Evolutionary conservation across 805 yeast species (phyloP), one percentile per base, ranked within the genome.

Genomic region (Starmerella ratchasimensis): DNA sequence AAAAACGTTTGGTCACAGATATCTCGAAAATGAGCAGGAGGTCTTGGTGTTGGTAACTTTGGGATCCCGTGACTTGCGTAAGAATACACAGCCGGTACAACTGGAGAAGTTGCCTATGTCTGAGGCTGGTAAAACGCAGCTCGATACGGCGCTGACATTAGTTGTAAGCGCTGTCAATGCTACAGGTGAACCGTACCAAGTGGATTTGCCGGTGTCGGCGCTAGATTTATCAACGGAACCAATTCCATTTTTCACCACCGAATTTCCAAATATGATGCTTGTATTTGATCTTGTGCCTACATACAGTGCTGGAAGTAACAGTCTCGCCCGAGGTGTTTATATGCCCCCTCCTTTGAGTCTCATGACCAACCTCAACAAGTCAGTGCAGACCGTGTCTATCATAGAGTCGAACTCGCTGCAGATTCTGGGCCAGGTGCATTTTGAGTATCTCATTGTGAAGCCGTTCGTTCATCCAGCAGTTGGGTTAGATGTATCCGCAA

Each of bases 271-370:
- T 8, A 59, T 68, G 26, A 71, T 76, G 36, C 56, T 88, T 26
- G 71, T 73, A 27, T 88, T 88, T 58, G 97, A 88, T 57, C 69
- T 86, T 39, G 83, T 86, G 14, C 94, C 95, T 18, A 82, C 96
- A 0, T 84, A 83, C 57, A 41, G 47, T 31, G 50, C 59, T 15
- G 45, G 54, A 38, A 52, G 57, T 44, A 65, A 76, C 19, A 32
- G 34, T 3, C 61, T 86, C 25, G 97, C 94, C 13, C 67, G 96
- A 35, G 96, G 83, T 1, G 84, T 82, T 27, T 93, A 86, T 0
- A 55, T 77, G 43, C 62, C 49, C 88, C 94, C 5, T 61, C 33
- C 35, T 11, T 36, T 38, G 8, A 44, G 37, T n/a, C 30, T 33
- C 11, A 67, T 75, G 53, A 63, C 81, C 19, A 72, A 88, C 0